Evolutionary conservation across 768 basidiomycete species (phyloP).

Genomic region (Serendipita sp.): DNA sequence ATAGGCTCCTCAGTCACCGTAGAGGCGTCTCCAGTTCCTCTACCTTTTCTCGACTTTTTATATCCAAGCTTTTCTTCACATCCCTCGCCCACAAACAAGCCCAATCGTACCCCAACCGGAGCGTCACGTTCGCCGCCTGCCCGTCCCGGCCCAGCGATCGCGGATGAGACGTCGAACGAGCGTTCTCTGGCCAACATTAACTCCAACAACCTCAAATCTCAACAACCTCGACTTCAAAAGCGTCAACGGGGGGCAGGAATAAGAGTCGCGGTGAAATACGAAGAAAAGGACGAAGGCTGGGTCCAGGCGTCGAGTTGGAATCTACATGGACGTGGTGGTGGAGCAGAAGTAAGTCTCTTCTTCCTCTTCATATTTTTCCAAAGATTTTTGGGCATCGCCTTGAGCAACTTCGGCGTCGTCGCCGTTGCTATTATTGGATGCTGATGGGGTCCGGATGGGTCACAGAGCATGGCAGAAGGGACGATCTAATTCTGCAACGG

Average conservation of each 20-base stretch:
- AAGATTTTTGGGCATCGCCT: not conserved
- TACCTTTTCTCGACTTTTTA: conserved; percentile 3
- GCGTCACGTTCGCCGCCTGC: not conserved
- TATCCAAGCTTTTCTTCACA: not conserved
- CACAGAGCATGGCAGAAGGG: too few relatives aligned
- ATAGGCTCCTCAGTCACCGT: not conserved
- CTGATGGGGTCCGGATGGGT: not conserved
- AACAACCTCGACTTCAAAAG: not conserved
- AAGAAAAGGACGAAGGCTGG: not conserved
- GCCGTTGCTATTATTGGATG: not conserved
- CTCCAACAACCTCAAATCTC: not conserved
- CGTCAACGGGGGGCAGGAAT: not conserved
- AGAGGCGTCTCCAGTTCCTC: not conserved
- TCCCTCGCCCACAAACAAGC: not conserved
- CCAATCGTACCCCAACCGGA: not conserved
- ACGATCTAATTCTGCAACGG: too few relatives aligned
- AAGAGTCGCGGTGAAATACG: not conserved
- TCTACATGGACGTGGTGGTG: not conserved
- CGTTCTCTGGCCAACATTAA: not conserved
- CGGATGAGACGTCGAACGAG: not conserved
- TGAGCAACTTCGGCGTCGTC: not conserved
- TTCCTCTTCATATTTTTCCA: not conserved
- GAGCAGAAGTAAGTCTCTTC: not conserved
- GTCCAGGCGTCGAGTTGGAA: not conserved
- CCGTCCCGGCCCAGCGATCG: not conserved